A percentile compares a stretch with the other conserved stretches of the same genome.
phyloP scores from a whole-genome alignment of 331 rosid species.

The Malus hybrid region DNA sequence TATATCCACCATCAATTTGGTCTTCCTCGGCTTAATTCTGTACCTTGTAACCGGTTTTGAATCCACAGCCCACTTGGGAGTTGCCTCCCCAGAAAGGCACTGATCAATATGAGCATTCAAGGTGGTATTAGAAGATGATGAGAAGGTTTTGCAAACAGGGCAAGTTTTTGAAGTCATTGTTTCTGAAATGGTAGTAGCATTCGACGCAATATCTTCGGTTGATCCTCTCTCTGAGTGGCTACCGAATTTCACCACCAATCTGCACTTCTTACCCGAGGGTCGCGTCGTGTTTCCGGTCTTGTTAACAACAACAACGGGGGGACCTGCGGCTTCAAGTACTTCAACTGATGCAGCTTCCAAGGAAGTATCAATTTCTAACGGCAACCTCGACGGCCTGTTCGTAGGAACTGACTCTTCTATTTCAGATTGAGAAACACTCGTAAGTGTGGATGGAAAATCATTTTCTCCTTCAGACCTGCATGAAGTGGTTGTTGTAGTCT shows the following conservation, averaged over 20 bases:
- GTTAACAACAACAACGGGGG: constrained; percentile 11
- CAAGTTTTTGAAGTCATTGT: constrained; percentile 50
- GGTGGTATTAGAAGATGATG: constrained; percentile 56
- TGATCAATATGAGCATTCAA: constrained; percentile 64
- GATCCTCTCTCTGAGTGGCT: constrained; percentile 31
- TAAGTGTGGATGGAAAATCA: constrained; percentile 37
- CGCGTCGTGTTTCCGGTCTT: constrained; percentile 26
- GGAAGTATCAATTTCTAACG: constrained; percentile 19
- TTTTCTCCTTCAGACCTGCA: constrained; percentile 37
- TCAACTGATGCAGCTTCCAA: constrained; percentile 27
- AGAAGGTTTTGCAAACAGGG: constrained; percentile 61
- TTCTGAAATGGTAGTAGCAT: constrained; percentile 27
- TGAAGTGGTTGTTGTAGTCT: constrained; percentile 14
- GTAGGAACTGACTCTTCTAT: constrained; percentile 37
- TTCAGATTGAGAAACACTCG: constrained; percentile 36
- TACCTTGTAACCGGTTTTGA: constrained; percentile 29
- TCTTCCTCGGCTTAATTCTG: constrained; percentile 48
- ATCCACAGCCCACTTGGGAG: constrained; percentile 38
- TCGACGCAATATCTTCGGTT: constrained; percentile 33
- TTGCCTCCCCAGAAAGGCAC: constrained; percentile 48
- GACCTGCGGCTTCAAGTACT: constrained; percentile 16
- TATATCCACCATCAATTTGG: constrained; percentile 49
- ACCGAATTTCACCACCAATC: constrained; percentile 26
- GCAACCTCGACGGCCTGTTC: constrained; percentile 22
- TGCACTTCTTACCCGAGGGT: constrained; percentile 38